phyloP scores from a whole-genome alignment of 805 yeast species.

The Yueomyces sp. region DNA sequence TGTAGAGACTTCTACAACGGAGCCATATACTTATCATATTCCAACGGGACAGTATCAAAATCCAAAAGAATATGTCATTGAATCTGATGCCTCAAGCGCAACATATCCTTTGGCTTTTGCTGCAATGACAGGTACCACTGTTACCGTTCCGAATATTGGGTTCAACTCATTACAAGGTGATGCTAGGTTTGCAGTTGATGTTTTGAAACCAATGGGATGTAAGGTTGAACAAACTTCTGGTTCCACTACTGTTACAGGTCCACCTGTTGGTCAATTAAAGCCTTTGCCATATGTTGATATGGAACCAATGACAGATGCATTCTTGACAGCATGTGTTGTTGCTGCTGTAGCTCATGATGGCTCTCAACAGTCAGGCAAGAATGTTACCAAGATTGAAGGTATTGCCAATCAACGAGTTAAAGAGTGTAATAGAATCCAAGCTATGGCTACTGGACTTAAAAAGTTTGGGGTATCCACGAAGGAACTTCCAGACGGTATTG shows the following conservation, averaged over 20 bases:
- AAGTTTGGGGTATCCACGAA: conserved; percentile 81
- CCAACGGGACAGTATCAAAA: conserved; percentile 73
- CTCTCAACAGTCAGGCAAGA: conserved; percentile 22
- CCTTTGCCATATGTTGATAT: conserved; percentile 74
- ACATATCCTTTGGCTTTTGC: conserved; percentile 97
- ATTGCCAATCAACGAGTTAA: conserved; percentile 97
- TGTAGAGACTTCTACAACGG: conserved; percentile 56
- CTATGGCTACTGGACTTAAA: conserved; percentile 80
- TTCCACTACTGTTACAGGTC: conserved; percentile 88
- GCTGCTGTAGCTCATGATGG: conserved; percentile 77
- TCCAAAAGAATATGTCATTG: conserved; percentile 78
- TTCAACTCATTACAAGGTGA: conserved; percentile 89
- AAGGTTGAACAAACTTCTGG: conserved; percentile 67
- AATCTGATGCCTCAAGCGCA: conserved; percentile 95
- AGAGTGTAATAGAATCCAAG: conserved; percentile 91
- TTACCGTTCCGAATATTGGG: conserved; percentile 92
- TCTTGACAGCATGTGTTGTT: conserved; percentile 88
- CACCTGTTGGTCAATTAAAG: conserved; percentile 51
- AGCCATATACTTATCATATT: conserved; percentile 76
- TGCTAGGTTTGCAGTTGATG: conserved; percentile 91
- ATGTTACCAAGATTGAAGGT: conserved; percentile 72
- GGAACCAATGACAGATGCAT: conserved; percentile 99
- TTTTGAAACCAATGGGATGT: conserved; percentile 92
- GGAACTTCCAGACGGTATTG: conserved; percentile 88
- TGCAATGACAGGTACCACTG: conserved; percentile 86